Base-by-base conservation (phyloP, 345 rosid genomes). In the Conringia planisiliqua region DNA sequence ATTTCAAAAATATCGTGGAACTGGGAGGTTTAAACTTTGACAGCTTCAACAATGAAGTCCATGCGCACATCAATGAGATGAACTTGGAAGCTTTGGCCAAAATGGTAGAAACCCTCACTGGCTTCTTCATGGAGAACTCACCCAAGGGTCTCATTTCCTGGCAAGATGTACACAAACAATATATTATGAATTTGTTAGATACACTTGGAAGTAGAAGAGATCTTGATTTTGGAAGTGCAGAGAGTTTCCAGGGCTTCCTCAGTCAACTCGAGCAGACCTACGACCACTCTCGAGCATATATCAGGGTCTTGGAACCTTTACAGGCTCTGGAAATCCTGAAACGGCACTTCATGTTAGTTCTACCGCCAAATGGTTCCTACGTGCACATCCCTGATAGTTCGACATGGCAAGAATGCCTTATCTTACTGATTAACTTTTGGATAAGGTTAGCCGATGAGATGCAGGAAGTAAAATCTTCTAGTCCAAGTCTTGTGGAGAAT, bases 381-480 rank as follows among this genome's bases (percentile, higher is more conserved):
- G 57, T 76, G 81, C 84, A 61, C 72, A 66, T 92, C 68, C 90
- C 87, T n/a, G 99, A 92, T 83, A 84, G 83, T 79, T 89, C 99
- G 36, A 72, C 87, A 73, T 95, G 97, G 96, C 97, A 95, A 87
- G 99, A 88, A 18, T 85, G 91, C 55, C 87, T 92, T n/a, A 89
- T 95, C 54, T 59, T 85, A 73, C 83, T 92, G 66, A 61, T 95
- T 66, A 90, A 86, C 82, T 95, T 92, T 77, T 92, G 89, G 90
- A 80, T 89, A 70, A 82, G 86, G 80, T 69, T 92, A 85, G 70
- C 86, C 7, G 93, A 86, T 81, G 99, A 89, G 75, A 86, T 95
- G 90, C 83, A 72, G 69, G 88, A 90, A 83, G 68, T 89, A 33
- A 66, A 63, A 48, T 85, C 80, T 22, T 85, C 79, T 60, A 36